A percentile compares a stretch with the other conserved stretches of the same genome.
Conservation (phyloP, 495 filamentous ascomycete species). For the Aspergillus bertholletiae region DNA sequence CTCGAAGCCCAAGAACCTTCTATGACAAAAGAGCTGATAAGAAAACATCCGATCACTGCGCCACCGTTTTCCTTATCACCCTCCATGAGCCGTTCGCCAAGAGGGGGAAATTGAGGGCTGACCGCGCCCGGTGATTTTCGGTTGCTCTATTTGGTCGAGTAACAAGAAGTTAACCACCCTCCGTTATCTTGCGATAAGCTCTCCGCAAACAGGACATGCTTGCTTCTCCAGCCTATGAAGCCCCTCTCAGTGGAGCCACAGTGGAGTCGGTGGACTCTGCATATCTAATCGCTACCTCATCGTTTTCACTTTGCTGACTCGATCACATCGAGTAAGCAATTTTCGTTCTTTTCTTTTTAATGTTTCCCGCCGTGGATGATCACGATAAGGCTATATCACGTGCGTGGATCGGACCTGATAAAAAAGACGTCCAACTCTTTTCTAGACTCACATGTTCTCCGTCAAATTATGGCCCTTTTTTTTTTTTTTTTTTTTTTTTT, state of each 20-base stretch:
- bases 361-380: too few relatives aligned
- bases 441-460: too few relatives aligned
- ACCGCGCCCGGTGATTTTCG: constrained; percentile 12
- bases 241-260: background rate
- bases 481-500: too few relatives aligned
- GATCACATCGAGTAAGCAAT: constrained; percentile 40
- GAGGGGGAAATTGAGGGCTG: background rate
- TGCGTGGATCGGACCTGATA: too few relatives aligned
- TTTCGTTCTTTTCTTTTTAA: too few relatives aligned
- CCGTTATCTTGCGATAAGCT: constrained; percentile 20
- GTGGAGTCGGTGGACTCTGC: background rate
- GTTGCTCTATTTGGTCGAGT: constrained; percentile 24
- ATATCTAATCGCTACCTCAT: constrained; percentile 23
- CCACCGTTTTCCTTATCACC: constrained; percentile 13
- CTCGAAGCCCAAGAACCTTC: background rate
- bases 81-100: constrained; percentile 5
- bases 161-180: too few relatives aligned
- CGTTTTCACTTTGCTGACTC: constrained; percentile 26
- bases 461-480: too few relatives aligned
- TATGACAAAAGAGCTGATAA: constrained; percentile 9
- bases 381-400: too few relatives aligned
- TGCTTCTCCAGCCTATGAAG: background rate
- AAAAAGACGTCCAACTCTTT: too few relatives aligned
- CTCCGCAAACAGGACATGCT: constrained; percentile 9
- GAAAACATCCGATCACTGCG: constrained; percentile 9